Conservation (phyloP, 2,329 filamentous ascomycete species). For the Botryotinia convoluta region DNA sequence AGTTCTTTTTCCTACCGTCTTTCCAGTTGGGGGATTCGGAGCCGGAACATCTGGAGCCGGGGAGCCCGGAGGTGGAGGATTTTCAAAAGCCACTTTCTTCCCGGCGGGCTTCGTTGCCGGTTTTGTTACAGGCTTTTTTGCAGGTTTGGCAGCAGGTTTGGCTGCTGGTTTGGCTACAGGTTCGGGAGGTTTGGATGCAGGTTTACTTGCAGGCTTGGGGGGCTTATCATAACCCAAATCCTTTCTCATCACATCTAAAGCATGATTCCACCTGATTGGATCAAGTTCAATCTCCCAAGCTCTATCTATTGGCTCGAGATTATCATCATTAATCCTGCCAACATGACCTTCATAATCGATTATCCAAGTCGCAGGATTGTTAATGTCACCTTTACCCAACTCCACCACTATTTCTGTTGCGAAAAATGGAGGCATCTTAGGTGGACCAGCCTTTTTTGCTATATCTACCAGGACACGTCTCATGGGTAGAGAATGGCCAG, state of each 20-base stretch:
- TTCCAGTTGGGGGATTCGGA: neutral
- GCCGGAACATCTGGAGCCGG: neutral
- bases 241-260: neutral
- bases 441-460: neutral
- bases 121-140: too few relatives aligned
- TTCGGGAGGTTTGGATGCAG: neutral
- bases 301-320: neutral
- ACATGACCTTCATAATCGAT: neutral
- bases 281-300: neutral
- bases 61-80: neutral
- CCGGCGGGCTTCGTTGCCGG: neutral
- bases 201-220: neutral
- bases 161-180: fast-evolving
- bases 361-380: neutral
- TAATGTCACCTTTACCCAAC: neutral
- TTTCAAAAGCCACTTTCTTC: neutral
- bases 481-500: neutral
- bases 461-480: neutral
- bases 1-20: neutral
- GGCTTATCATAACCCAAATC: neutral
- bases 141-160: too few relatives aligned
- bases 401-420: slow-evolving; percentile 1
- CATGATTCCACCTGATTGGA: neutral
- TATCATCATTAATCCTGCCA: neutral
- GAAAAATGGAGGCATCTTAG: neutral